Evolutionary conservation across 2,329 filamentous ascomycete species (phyloP).

Genomic region (Drechslera avenae): DNA sequence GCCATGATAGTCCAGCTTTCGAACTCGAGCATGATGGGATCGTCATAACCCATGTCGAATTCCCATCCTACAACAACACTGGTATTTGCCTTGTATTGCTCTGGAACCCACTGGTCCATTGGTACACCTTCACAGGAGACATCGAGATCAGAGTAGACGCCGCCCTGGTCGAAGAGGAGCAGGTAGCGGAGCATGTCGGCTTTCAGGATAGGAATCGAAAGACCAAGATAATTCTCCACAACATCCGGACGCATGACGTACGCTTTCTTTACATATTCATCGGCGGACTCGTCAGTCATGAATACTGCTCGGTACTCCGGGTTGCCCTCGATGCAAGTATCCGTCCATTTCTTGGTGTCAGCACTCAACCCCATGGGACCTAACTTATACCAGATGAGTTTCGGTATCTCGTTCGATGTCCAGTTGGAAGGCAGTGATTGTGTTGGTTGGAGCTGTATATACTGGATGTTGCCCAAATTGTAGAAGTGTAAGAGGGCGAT

Average conservation of each 20-base stretch:
- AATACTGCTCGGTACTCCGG: constrained; percentile 33
- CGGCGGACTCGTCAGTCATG: constrained; percentile 41
- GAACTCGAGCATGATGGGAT: constrained; percentile 31
- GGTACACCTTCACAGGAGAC: constrained; percentile 40
- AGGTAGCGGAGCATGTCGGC: constrained; percentile 54
- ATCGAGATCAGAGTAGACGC: constrained; percentile 52
- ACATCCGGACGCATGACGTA: constrained; percentile 47
- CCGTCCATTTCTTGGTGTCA: constrained; percentile 40
- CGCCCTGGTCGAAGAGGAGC: constrained; percentile 49
- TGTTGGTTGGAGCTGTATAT: too few species aligned
- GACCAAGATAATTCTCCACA: constrained; percentile 40
- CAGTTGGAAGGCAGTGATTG: too few species aligned
- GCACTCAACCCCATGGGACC: constrained; percentile 44
- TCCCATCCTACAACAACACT: constrained; percentile 50
- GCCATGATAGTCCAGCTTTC: constrained; percentile 42
- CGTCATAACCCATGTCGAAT: constrained; percentile 40
- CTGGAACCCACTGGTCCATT: constrained; percentile 48
- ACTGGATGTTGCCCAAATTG: too few species aligned
- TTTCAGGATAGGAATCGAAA: constrained; percentile 48
- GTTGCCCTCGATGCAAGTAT: constrained; percentile 42
- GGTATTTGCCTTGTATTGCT: constrained; percentile 34
- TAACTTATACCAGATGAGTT: constrained; percentile 50
- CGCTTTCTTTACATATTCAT: constrained; percentile 40
- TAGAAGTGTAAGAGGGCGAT: too few species aligned
- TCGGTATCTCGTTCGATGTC: constrained; percentile 27